phyloP scores from a whole-genome alignment of 2,329 filamentous ascomycete species.

The Coniella vitis region DNA sequence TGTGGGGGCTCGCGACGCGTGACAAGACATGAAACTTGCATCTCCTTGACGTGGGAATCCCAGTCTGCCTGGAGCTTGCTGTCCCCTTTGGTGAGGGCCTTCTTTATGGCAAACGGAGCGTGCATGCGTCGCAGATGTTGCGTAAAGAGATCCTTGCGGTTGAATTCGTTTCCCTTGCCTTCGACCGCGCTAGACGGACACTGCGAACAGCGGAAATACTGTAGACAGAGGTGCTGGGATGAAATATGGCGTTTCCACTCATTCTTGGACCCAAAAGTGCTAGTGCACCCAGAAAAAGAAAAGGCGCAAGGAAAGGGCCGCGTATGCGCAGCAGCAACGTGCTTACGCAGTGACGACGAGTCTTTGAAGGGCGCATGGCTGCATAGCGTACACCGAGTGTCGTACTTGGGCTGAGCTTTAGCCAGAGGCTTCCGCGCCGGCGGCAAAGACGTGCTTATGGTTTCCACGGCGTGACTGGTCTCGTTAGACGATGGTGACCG shows the following conservation, averaged over 20 bases:
- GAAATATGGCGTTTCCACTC: slow-evolving; percentile 96
- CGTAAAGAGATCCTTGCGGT: slow-evolving; percentile 91
- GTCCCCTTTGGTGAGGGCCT: slow-evolving; percentile 50
- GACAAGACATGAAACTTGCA: slow-evolving; percentile 69
- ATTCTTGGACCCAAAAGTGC: slow-evolving; percentile 87
- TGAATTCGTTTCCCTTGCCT: slow-evolving; percentile 66
- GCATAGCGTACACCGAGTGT: slow-evolving; percentile 55
- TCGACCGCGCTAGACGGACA: slow-evolving; percentile 49
- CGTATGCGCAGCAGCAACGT: slow-evolving; percentile 62
- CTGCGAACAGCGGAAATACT: slow-evolving; percentile 57
- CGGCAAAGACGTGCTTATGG: slow-evolving; percentile 34
- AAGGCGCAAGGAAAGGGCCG: slow-evolving; percentile 81
- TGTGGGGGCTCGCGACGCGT: slow-evolving; percentile 63
- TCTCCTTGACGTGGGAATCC: slow-evolving; percentile 59
- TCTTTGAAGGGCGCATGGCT: slow-evolving; percentile 62
- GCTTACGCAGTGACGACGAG: slow-evolving; percentile 58
- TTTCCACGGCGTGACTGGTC: slow-evolving; percentile 35
- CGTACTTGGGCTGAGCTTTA: slow-evolving; percentile 46
- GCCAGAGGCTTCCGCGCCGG: slow-evolving; percentile 37
- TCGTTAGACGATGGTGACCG: slow-evolving; percentile 32
- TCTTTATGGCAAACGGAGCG: slow-evolving; percentile 58
- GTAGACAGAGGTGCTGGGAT: slow-evolving; percentile 75
- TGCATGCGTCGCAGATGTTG: slow-evolving; percentile 96
- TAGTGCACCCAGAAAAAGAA: slow-evolving; percentile 72
- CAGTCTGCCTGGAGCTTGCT: slow-evolving; percentile 54